Percentiles rank a stretch among this genome's conserved stretches.
Conservation (phyloP, 228 moss, liverwort and hornwort species). For the Sphagnum magellanicum region DNA sequence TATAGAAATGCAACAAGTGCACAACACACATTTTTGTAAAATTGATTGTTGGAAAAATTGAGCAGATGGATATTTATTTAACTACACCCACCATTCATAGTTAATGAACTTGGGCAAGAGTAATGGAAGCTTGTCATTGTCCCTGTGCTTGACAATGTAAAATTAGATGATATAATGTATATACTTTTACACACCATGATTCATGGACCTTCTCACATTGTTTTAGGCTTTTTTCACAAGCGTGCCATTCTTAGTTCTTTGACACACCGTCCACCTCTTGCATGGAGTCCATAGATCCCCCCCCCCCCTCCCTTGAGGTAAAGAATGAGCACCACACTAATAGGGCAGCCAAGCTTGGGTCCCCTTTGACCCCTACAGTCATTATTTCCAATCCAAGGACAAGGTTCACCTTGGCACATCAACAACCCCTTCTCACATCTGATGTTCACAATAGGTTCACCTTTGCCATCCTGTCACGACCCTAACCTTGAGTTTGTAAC, state of each 20-base stretch:
- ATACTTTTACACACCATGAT: too few species aligned
- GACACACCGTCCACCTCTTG: slow-evolving; percentile 47
- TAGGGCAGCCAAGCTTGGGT: slow-evolving; percentile 33
- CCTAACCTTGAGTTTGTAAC: too few species aligned
- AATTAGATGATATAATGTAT: too few species aligned
- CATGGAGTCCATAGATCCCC: slow-evolving; percentile 66
- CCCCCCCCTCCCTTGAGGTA: slow-evolving; percentile 35
- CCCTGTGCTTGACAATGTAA: too few species aligned
- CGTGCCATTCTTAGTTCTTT: slow-evolving; percentile 45
- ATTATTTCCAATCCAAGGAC: slow-evolving; percentile 35
- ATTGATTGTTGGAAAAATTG: too few species aligned
- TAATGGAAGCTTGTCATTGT: too few species aligned
- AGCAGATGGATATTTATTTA: too few species aligned
- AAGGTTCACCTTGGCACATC: slow-evolving; percentile 6
- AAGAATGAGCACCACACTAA: slow-evolving; percentile 30
- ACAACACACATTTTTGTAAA: too few species aligned
- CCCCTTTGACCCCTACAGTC: slow-evolving; percentile 47
- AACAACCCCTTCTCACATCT: slow-evolving; percentile 23
- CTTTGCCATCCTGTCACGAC: slow-evolving; percentile 4
- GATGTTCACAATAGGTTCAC: slow-evolving; percentile 32
- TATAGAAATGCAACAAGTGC: too few species aligned
- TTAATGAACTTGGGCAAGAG: too few species aligned
- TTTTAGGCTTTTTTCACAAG: slow-evolving; percentile 28
- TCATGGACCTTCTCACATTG: too few species aligned
- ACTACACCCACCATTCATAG: too few species aligned